Evolutionary conservation across 164 flowering plant genomes (phyloP).

Genomic region (Berberis vulgaris): DNA sequence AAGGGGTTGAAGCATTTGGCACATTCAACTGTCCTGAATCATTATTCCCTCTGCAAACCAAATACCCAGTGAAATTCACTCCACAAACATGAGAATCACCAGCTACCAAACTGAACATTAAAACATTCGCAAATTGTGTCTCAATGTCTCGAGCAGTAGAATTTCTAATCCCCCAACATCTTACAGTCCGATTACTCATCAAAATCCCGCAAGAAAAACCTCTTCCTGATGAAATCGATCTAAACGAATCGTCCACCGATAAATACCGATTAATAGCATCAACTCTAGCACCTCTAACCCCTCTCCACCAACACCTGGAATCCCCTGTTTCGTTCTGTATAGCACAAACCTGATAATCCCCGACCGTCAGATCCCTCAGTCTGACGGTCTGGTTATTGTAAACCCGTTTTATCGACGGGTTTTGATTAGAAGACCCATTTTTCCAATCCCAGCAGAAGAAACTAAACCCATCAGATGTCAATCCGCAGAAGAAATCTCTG

Average conservation of each 20-base stretch:
- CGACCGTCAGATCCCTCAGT: constrained; percentile 39
- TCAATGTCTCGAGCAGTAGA: constrained; percentile 6
- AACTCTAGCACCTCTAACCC: not conserved
- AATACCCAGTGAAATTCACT: constrained; percentile 22
- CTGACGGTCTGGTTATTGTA: constrained; percentile 25
- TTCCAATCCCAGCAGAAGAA: constrained; percentile 58
- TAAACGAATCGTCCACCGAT: constrained; percentile 9
- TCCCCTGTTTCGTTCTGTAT: constrained; percentile 20
- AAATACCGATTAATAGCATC: not conserved
- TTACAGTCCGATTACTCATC: constrained; percentile 18
- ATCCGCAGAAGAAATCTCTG: constrained; percentile 52
- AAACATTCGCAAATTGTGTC: constrained; percentile 10
- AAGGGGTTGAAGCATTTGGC: constrained; percentile 14
- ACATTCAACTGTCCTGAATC: constrained; percentile 35
- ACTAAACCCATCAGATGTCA: constrained; percentile 51
- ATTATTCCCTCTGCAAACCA: constrained; percentile 49
- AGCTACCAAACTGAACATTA: constrained; percentile 43
- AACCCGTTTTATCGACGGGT: constrained; percentile 25
- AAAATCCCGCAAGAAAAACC: constrained; percentile 68
- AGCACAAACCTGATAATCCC: constrained; percentile 68
- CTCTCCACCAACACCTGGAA: constrained; percentile 80
- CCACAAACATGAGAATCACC: constrained; percentile 69
- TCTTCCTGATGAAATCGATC: constrained; percentile 42
- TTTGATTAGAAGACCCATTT: constrained; percentile 3
- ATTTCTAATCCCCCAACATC: constrained; percentile 33